phyloP scores from a whole-genome alignment of 2,329 filamentous ascomycete species.

The Stagonosporopsis cucurbitacearum region DNA sequence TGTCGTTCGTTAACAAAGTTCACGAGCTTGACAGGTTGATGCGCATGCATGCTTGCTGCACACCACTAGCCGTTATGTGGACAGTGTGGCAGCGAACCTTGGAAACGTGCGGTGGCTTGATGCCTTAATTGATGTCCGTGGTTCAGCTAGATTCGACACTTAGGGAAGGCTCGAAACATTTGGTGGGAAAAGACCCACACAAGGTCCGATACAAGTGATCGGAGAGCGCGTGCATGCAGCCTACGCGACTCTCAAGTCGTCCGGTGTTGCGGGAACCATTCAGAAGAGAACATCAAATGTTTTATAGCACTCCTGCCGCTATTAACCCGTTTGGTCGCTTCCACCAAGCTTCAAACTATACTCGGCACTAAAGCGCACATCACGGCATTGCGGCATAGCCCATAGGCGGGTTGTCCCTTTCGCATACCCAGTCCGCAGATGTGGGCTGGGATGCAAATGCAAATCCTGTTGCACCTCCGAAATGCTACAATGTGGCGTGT shows the following conservation, averaged over 20 bases:
- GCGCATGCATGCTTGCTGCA: neutral
- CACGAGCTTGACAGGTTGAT: neutral
- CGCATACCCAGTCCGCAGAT: neutral
- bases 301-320: neutral
- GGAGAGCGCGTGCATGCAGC: neutral
- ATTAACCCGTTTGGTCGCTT: neutral
- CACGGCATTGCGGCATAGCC: neutral
- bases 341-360: slow-evolving; percentile 2
- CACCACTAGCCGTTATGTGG: neutral
- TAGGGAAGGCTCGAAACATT: neutral
- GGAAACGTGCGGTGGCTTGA: neutral
- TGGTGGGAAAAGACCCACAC: neutral
- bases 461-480: neutral
- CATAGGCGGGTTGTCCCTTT: neutral
- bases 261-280: neutral
- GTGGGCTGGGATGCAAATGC: neutral
- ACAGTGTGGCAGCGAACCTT: neutral
- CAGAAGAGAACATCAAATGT: neutral
- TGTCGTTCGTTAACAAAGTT: neutral
- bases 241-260: neutral
- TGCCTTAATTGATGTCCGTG: neutral
- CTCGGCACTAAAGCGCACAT: neutral
- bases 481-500: neutral
- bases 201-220: neutral
- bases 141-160: neutral